Base-by-base conservation (phyloP, 2,329 filamentous ascomycete species). In the Cercospora sojina region DNA sequence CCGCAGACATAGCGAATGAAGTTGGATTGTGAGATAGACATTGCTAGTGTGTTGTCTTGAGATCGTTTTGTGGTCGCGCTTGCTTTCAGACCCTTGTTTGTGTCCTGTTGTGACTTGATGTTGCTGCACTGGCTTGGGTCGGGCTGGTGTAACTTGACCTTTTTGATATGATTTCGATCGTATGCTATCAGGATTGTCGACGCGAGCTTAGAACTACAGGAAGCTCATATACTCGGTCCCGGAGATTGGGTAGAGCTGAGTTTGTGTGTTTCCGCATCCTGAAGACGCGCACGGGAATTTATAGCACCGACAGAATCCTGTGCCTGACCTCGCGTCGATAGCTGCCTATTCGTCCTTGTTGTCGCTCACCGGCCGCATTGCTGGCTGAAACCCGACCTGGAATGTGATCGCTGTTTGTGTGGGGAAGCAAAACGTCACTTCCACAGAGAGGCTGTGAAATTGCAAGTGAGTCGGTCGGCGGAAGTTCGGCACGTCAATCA, bases 11-110 rank as follows among this genome's bases (percentile, higher is more conserved):
- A 58, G 16, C 51, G 61, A n/a, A 64, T 64, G 35, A 41, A 64
- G 8, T 41, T 25, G 2, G 51, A 53, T 32, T 59, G 57, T 64
- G 62, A 64, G 41, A 64, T 38, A 18, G 62, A 6, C 62, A 64
- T 64, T 16, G 32, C 18, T 13, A 20, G n/a, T 25, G 13, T 6
- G 1, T 7, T n/a, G 38, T 20, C 12, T 16, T 27, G 9, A n/a
- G 32, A 6, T 49, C 3, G 18, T 43, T 23, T 6, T 29, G 35
- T 27, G 23, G 58, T 20, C 3, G 38, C 5, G 43, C 41, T 62
- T 2, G 7, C 13, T 53, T 57, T 4, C 5, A 8, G n/a, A 12
- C 25, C 1, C 29, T 57, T 31, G 53, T n/a, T 10, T 35, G 5
- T 32, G 25, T 41, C 18, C 9, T 59, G 31, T 35, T 35, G 56